These are phyloP conservation scores for Ophiostoma novo-ulmi DNA, from an alignment of 2,329 filamentous ascomycete genomes.

Conservation along the genomic window DNA sequence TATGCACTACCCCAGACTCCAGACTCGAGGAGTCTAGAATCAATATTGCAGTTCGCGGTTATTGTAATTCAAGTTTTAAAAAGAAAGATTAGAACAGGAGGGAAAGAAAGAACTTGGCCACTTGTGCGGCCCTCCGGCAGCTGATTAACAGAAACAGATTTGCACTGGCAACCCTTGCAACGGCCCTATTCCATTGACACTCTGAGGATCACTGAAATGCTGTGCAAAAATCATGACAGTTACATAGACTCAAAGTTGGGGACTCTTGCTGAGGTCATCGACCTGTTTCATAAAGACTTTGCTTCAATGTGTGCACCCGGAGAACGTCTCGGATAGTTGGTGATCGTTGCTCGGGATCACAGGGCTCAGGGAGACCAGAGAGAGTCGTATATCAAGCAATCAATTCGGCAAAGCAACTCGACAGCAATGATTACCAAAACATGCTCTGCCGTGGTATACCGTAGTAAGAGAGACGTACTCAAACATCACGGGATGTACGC, in stretches of 20 bases:
- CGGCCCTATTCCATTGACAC: not conserved
- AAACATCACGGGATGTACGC: too few relatives aligned
- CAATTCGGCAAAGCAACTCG: not conserved
- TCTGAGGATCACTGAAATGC: too few relatives aligned
- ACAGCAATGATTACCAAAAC: not conserved
- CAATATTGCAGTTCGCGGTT: not conserved
- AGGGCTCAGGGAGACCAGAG: not conserved
- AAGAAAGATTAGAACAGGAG: not conserved
- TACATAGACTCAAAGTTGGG: not conserved
- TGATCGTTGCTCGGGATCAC: not conserved
- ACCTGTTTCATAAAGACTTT: not conserved
- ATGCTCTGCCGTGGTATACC: not conserved
- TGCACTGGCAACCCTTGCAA: not conserved
- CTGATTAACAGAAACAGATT: not conserved
- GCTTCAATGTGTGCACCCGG: not conserved
- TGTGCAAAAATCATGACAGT: too few relatives aligned
- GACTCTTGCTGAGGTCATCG: not conserved
- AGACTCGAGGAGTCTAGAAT: not conserved
- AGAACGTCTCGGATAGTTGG: not conserved
- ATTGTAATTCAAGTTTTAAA: not conserved
- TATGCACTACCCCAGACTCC: not conserved
- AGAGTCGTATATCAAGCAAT: not conserved
- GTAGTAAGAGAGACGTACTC: too few relatives aligned
- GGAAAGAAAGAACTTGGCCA: not conserved
- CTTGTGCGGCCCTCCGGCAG: conserved; percentile 1